A percentile compares a stretch with the other conserved stretches of the same genome.
phyloP scores from a whole-genome alignment of 345 rosid species.

The Mangifera indica region DNA sequence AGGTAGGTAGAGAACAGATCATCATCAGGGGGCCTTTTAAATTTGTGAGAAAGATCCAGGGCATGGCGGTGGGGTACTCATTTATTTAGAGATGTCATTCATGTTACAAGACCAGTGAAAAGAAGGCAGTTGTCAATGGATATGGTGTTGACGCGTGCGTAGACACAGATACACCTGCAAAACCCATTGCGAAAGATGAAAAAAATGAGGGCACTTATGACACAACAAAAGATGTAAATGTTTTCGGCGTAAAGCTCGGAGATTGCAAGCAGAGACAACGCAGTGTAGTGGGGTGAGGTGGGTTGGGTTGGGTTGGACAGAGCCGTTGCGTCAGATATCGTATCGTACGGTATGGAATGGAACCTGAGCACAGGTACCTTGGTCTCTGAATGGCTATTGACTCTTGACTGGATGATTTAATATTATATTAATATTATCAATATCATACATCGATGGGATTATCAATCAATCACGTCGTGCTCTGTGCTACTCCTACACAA shows the following conservation, averaged over 20 bases:
- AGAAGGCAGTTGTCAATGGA: no score
- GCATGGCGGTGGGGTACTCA: no score
- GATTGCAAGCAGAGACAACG: constrained; percentile 12
- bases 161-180: not conserved
- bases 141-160: no score
- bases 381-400: not conserved
- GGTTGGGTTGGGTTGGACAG: no score
- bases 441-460: not conserved
- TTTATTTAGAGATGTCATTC: no score
- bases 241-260: constrained; percentile 26
- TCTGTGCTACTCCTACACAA: not conserved
- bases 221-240: not conserved
- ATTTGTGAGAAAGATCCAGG: no score
- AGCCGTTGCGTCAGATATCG: constrained; percentile 14
- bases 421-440: not conserved
- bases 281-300: no score
- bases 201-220: no score
- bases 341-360: not conserved
- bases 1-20: no score
- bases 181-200: no score
- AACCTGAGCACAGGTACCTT: not conserved
- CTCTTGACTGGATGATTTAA: not conserved
- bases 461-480: constrained; percentile 12
- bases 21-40: no score
- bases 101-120: no score